Percentiles rank a stretch among this genome's conserved stretches.
Evolutionary conservation across 768 basidiomycete genomes (phyloP).

Genomic region (Panus rudis): DNA sequence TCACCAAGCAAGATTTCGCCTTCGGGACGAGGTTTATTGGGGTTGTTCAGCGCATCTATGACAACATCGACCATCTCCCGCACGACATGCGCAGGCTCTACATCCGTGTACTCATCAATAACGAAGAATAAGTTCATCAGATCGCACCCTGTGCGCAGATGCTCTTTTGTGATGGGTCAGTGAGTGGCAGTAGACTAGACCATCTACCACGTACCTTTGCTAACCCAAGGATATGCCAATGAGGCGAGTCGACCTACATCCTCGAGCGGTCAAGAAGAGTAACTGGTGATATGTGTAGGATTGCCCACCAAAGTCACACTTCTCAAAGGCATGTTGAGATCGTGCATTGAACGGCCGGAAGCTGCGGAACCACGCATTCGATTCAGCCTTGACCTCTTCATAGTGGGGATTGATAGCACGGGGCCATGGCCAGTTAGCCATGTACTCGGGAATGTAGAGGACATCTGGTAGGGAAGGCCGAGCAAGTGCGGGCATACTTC

Average conservation of each 20-base stretch:
- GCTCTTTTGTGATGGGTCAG: neutral
- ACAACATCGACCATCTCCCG: slow-evolving; percentile 13
- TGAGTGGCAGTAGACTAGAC: neutral
- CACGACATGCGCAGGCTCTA: slow-evolving; percentile 4
- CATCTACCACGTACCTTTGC: neutral
- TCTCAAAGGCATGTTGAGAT: slow-evolving; percentile 1
- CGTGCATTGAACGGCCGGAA: neutral
- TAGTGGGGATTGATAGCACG: slow-evolving; percentile 2
- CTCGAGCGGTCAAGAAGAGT: neutral
- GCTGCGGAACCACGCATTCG: neutral
- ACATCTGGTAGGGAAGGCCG: neutral
- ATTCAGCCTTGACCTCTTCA: slow-evolving; percentile 1
- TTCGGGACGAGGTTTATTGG: slow-evolving; percentile 15
- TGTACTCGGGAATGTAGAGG: slow-evolving; percentile 4
- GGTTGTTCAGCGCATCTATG: slow-evolving; percentile 19
- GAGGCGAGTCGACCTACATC: neutral
- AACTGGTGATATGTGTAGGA: neutral
- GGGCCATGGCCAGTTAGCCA: slow-evolving; percentile 7
- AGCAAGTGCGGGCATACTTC: neutral
- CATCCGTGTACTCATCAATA: slow-evolving; percentile 21
- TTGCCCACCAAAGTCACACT: slow-evolving; percentile 1
- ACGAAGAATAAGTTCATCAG: slow-evolving; percentile 14
- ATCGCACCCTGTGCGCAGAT: slow-evolving; percentile 1
- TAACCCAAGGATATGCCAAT: neutral
- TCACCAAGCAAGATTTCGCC: slow-evolving; percentile 17